A percentile compares a stretch with the other conserved stretches of the same genome.
These are phyloP conservation scores for Fusarium annulatum DNA, from an alignment of 2,329 filamentous ascomycete species.

Conservation along the genomic window DNA sequence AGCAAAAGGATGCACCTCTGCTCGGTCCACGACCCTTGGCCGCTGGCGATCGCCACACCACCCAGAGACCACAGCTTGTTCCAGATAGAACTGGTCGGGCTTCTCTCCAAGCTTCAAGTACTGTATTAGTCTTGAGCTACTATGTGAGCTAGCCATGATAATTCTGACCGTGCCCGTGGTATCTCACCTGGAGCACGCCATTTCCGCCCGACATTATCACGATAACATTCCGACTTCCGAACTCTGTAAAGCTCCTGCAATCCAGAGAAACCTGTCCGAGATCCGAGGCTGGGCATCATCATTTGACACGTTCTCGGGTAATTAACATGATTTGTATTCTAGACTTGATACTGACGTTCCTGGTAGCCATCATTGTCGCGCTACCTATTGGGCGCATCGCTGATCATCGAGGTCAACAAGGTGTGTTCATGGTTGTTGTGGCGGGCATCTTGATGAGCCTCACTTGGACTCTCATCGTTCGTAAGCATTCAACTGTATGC, in stretches of 20 bases:
- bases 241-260: not conserved
- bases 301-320: not conserved
- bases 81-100: not conserved
- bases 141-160: not conserved
- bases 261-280: not conserved
- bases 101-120: not conserved
- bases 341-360: too few species aligned
- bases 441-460: not conserved
- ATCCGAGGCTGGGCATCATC: not conserved
- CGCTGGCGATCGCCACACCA: too few species aligned
- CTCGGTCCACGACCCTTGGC: not conserved
- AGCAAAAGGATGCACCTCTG: not conserved
- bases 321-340: too few species aligned
- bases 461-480: not conserved
- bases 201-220: not conserved
- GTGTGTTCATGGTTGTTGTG: not conserved
- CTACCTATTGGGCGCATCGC: not conserved
- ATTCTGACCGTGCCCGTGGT: not conserved
- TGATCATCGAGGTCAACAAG: not conserved
- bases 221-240: rapidly evolving
- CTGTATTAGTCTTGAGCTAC: not conserved
- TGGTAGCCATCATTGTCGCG: not conserved
- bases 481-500: not conserved
- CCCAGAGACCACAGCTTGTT: not conserved
- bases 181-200: not conserved